A percentile compares a stretch with the other conserved stretches of the same genome.
Conservation (phyloP, 2,329 filamentous ascomycete genomes). For the Cladosporium sphaerospermum region DNA sequence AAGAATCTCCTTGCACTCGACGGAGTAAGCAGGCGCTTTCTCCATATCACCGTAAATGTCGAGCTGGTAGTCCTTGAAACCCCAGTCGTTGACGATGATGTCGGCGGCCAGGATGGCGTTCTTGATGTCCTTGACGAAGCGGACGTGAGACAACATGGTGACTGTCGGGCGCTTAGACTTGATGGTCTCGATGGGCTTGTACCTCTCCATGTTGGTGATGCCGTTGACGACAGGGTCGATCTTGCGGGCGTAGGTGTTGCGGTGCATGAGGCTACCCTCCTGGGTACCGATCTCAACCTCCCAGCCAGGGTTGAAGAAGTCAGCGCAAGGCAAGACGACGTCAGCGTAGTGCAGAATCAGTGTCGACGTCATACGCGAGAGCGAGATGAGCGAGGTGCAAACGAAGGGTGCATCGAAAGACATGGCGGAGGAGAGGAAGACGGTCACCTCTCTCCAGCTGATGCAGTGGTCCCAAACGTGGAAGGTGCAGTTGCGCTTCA, state of each 20-base stretch:
- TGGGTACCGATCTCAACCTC: conserved; percentile 53
- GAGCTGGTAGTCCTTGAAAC: conserved; percentile 52
- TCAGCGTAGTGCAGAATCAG: conserved; percentile 41
- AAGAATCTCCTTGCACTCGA: conserved; percentile 48
- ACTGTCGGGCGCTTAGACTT: conserved; percentile 48
- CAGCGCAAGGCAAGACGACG: conserved; percentile 50
- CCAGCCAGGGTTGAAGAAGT: conserved; percentile 55
- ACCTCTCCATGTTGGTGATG: conserved; percentile 53
- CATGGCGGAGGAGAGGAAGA: conserved; percentile 15
- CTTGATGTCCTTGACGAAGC: conserved; percentile 53
- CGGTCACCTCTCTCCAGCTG: conserved; percentile 54
- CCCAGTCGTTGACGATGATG: conserved; percentile 55
- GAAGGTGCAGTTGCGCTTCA: conserved; percentile 53
- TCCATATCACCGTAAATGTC: conserved; percentile 55
- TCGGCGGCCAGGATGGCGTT: conserved; percentile 54
- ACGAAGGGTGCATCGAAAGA: conserved; percentile 18
- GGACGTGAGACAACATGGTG: conserved; percentile 54
- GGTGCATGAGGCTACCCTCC: conserved; percentile 46
- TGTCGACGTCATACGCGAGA: conserved; percentile 19
- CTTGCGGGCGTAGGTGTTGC: conserved; percentile 47
- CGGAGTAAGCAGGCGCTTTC: conserved; percentile 50
- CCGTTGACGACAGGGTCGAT: conserved; percentile 57
- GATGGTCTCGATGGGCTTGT: conserved; percentile 50
- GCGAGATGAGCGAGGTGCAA: conserved; percentile 18
- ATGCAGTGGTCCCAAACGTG: conserved; percentile 62